These are phyloP conservation scores for Caloboletus firmus DNA, from an alignment of 1,284 basidiomycete species.

Conservation along the genomic window DNA sequence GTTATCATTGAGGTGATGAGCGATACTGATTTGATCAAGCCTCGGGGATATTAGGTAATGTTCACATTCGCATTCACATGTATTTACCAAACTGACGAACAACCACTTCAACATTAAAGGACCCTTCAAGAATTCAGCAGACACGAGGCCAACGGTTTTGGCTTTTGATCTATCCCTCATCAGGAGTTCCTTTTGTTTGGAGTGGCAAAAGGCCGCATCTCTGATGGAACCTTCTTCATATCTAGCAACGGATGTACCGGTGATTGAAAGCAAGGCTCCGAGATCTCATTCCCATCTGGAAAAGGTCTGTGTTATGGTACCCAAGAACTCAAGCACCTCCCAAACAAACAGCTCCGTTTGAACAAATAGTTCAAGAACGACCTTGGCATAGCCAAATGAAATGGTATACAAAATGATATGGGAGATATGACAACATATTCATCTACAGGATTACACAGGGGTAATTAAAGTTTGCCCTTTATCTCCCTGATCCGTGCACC, in stretches of 20 bases:
- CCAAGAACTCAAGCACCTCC: background rate
- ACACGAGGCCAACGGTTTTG: slow-evolving; percentile 11
- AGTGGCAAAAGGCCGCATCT: background rate
- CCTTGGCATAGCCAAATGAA: slow-evolving; percentile 1
- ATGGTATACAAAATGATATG: background rate
- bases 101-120: too few species aligned
- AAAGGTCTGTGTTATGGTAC: background rate
- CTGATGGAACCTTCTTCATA: slow-evolving; percentile 3
- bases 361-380: background rate
- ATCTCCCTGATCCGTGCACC: slow-evolving; percentile 50
- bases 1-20: background rate
- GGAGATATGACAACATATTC: background rate
- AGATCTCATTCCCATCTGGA: background rate
- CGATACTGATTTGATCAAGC: slow-evolving; percentile 9
- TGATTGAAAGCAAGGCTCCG: background rate
- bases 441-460: background rate
- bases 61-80: slow-evolving; percentile 4
- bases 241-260: background rate
- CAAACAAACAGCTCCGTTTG: background rate
- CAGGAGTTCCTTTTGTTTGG: slow-evolving; percentile 21
- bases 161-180: slow-evolving; percentile 8
- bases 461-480: slow-evolving; percentile 49
- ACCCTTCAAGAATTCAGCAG: slow-evolving; percentile 11
- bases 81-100: slow-evolving; percentile 1
- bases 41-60: background rate